Evolutionary conservation across 345 rosid species (phyloP).

Genomic region (Moricandia moricandioides): DNA sequence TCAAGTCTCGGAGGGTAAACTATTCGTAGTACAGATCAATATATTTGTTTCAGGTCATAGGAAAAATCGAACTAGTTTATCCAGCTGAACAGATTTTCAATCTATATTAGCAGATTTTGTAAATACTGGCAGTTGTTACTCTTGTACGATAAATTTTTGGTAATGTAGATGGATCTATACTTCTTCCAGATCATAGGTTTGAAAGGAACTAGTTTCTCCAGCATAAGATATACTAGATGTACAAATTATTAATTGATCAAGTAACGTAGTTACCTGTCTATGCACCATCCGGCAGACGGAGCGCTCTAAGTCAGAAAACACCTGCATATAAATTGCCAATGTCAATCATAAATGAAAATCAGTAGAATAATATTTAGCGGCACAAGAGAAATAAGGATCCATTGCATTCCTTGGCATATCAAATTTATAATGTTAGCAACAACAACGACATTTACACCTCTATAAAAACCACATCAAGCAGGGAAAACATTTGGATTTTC

Average conservation of each 20-base stretch:
- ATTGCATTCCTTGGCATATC: not conserved
- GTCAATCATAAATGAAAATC: conserved; percentile 12
- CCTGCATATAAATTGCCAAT: conserved; percentile 53
- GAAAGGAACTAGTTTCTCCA: conserved; percentile 17
- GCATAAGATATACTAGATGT: not conserved
- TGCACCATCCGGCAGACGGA: conserved; percentile 96
- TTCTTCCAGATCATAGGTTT: not conserved
- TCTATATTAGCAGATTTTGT: not conserved
- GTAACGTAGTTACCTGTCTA: conserved; percentile 57
- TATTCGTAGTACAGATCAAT: not conserved
- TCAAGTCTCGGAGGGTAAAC: not conserved
- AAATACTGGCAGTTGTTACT: not conserved
- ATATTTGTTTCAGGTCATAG: not conserved
- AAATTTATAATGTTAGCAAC: not conserved
- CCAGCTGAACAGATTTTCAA: not conserved
- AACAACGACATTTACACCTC: not conserved
- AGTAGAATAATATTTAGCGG: not conserved
- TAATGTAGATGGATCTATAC: not conserved
- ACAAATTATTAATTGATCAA: not conserved
- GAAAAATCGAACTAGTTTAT: conserved; percentile 10
- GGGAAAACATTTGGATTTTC: not conserved
- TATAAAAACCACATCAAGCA: not conserved
- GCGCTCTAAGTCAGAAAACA: conserved; percentile 92
- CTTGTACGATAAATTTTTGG: not conserved
- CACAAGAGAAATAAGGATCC: conserved; percentile 2